Base-by-base conservation (phyloP, 1,284 basidiomycete species). In the Malassezia equina region DNA sequence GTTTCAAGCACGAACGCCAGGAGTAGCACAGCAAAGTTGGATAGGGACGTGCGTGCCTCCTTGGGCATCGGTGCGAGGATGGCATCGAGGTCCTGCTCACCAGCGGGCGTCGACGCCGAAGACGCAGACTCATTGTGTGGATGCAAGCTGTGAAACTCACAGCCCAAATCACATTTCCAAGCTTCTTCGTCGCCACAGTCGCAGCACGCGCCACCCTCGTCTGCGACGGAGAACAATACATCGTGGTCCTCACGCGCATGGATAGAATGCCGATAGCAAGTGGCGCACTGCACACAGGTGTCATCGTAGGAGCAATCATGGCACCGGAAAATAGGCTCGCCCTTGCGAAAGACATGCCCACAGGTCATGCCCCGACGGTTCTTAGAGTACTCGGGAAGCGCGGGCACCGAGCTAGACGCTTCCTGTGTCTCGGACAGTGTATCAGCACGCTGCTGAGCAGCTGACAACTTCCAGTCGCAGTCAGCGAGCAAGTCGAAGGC, bases 1-100 rank as follows among this genome's bases (percentile, higher is more conserved):
- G 86, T 88, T 66, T 88, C 84, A 8, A 94, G 81, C 40, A 93
- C 77, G 71, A 88, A 93, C 69, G 90, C 86, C 42, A 91, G 76
- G 3, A 85, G 84, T 64, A 84, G 85, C 7, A 79, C 83, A 42
- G 91, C 80, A 0, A 86, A 86, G 41, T 82, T 79, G 53, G 80
- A 78, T 79, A 93, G 83, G 41, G 81, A 81, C 12, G 86, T 82
- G 43, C 82, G 80, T 19, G 91, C 78, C 34, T 86, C 83, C 3
- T 19, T 31, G 1, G 62, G 61, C 29, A 60, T 52, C 2, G 79
- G 78, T 3, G 23, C 44, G 25, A 60, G 17, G 15, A 55, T 40
- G 23, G 17, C 47, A 28, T 52, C 51, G 19, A 56, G 39, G 6
- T 31, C 33, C 46, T 48, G 46, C 33, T 48, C 46, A 15, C 33